Percentiles rank a stretch among this genome's conserved stretches.
Evolutionary conservation across 306 rosid species (phyloP).

Genomic region (Aeschynomene evenia): DNA sequence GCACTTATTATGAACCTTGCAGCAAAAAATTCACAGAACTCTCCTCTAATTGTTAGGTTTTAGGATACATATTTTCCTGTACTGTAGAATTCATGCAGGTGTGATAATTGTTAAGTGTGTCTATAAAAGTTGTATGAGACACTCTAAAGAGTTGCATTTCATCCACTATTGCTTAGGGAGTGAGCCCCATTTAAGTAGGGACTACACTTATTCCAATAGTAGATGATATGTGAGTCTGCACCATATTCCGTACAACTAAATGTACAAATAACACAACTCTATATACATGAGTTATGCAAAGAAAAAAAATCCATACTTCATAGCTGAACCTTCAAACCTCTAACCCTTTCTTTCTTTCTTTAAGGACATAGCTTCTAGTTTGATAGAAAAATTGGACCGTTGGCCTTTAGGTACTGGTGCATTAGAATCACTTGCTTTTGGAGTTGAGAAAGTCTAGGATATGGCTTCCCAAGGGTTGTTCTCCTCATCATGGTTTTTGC

Average conservation of each 20-base stretch:
- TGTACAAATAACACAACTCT: too few relatives aligned
- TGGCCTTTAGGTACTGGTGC: conserved; percentile 1
- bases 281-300: background rate
- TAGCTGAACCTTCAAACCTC: background rate
- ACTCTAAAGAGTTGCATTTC: too few relatives aligned
- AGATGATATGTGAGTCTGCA: too few relatives aligned
- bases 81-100: background rate
- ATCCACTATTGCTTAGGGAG: too few relatives aligned
- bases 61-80: background rate
- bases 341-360: background rate
- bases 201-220: too few relatives aligned
- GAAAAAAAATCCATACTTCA: background rate
- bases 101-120: too few relatives aligned
- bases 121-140: too few relatives aligned
- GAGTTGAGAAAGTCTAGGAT: conserved; percentile 31
- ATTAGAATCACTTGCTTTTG: conserved; percentile 41
- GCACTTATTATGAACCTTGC: background rate
- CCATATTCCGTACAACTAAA: too few relatives aligned
- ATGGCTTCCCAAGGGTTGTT: conserved; percentile 38
- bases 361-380: background rate
- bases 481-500: conserved; percentile 32
- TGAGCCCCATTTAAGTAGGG: too few relatives aligned
- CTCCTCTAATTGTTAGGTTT: too few relatives aligned
- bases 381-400: background rate
- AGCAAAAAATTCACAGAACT: background rate